phyloP scores from a whole-genome alignment of 495 filamentous ascomycete genomes.

The Aspergillus taichungensis region DNA sequence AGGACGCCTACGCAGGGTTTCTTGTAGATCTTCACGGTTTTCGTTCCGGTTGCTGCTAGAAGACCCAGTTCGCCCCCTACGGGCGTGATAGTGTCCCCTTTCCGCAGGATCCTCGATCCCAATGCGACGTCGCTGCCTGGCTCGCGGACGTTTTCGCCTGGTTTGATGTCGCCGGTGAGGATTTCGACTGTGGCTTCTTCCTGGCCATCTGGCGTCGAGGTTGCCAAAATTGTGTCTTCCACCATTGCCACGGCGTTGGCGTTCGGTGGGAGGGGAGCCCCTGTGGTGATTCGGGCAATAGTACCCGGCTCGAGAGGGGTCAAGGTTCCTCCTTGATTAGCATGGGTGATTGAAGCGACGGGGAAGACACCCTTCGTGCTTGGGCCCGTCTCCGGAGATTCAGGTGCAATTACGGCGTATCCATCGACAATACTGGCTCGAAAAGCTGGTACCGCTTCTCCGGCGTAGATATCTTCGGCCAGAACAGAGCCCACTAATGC shows the following conservation, averaged over 20 bases:
- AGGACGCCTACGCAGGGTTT: conserved; percentile 77
- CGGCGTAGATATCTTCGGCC: conserved; percentile 71
- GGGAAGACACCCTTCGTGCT: conserved; percentile 72
- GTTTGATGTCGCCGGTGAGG: conserved; percentile 59
- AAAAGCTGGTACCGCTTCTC: conserved; percentile 83
- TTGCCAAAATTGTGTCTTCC: conserved; percentile 74
- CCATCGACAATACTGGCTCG: conserved; percentile 95
- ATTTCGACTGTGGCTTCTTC: conserved; percentile 89
- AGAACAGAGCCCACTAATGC: conserved; percentile 65
- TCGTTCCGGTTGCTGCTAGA: conserved; percentile 72
- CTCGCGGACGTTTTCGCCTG: conserved; percentile 84
- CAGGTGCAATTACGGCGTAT: conserved; percentile 62
- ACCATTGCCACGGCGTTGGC: conserved; percentile 96
- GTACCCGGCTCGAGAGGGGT: conserved; percentile 58
- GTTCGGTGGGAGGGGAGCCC: conserved; percentile 80
- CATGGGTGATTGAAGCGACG: conserved; percentile 80
- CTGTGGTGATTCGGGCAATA: conserved; percentile 86
- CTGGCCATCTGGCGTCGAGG: conserved; percentile 63
- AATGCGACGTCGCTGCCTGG: conserved; percentile 77
- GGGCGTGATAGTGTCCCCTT: conserved; percentile 69
- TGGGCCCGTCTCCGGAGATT: conserved; percentile 37
- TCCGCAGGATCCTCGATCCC: conserved; percentile 58
- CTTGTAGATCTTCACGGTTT: conserved; percentile 63
- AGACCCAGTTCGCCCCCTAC: conserved; percentile 87
- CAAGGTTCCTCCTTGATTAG: conserved; percentile 53